Evolutionary conservation across 257 asterid genomes (phyloP).

Genomic region (Schizonepeta tenuifolia): DNA sequence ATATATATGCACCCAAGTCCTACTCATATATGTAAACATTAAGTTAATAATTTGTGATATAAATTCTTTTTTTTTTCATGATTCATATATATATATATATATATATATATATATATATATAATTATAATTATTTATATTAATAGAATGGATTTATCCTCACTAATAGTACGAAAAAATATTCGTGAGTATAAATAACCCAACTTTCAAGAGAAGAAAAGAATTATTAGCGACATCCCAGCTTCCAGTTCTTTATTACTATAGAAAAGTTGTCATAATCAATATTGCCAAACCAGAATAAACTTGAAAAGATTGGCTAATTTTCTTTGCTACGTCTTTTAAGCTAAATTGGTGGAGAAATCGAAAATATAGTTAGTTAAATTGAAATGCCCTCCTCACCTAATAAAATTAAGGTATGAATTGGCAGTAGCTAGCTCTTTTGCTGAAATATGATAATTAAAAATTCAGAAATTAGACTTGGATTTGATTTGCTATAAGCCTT

Average conservation of each 20-base stretch:
- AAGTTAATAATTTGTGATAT: too few relatives aligned
- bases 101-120: too few relatives aligned
- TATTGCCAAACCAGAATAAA: not conserved
- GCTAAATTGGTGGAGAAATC: not conserved
- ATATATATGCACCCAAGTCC: too few relatives aligned
- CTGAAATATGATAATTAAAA: too few relatives aligned
- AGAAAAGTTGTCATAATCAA: not conserved
- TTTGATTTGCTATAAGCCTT: too few relatives aligned
- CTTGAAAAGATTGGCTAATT: not conserved
- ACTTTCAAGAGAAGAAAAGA: constrained; percentile 5
- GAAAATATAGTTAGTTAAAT: not conserved
- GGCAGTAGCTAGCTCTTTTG: too few relatives aligned
- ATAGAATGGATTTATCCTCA: not conserved
- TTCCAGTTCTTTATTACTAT: not conserved
- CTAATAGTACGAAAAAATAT: not conserved
- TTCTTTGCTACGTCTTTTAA: not conserved
- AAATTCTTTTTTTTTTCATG: too few relatives aligned
- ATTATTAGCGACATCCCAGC: not conserved
- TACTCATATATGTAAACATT: too few relatives aligned
- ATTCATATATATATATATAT: not conserved
- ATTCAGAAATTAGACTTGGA: too few relatives aligned
- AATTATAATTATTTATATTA: not conserved
- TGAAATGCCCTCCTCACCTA: constrained; percentile 8
- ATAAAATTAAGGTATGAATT: not conserved
- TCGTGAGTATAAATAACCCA: not conserved